Base-by-base conservation (phyloP, 495 filamentous ascomycete genomes). In the Talaromyces stipitatus region DNA sequence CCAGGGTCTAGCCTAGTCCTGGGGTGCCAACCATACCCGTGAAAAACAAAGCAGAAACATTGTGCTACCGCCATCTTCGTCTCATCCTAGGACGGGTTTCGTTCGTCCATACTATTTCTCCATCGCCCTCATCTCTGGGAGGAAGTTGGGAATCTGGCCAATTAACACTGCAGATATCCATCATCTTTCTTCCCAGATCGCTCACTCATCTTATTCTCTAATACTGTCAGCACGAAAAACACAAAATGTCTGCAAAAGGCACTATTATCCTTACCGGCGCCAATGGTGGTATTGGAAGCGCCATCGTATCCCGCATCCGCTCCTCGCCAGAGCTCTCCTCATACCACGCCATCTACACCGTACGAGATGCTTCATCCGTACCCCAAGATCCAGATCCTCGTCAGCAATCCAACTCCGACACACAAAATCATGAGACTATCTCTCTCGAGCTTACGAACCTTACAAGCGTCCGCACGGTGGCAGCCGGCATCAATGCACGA, bases 181-280 rank as follows among this genome's bases (percentile, higher is more conserved):
- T 14, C 32, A 36, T 14, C 14, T 36, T 4, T n/a, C 14, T 16
- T n/a, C n/a, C n/a, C n/a, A n/a, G n/a, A 16, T 36, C 32, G 4
- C 32, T n/a, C 0, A 14, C 14, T 16, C 32, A 36, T 6, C 5
- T 6, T n/a, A 12, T 16, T 36, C 32, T n/a, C 11, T 46, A 2
- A 46, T 0, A 2, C 16, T 16, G 18, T 20, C 2, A 46, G 5
- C 18, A 9, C 43, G 22, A 46, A 5, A 5, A 46, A 14, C 16
- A 6, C 18, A n/a, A 11, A 20, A 50, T 50, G 43, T 4, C 14
- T 50, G 3, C 41, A 8, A 28, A 50, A 33, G 72, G 70, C 14
- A 72, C 71, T 12, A 61, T 78, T 16, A 55, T 79, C 18, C 61
- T 78, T 51, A 79, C 75, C n/a, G 75, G 75, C 6, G 75, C 75